Base-by-base conservation (phyloP, 2,329 filamentous ascomycete species). In the Pyricularia sp. region DNA sequence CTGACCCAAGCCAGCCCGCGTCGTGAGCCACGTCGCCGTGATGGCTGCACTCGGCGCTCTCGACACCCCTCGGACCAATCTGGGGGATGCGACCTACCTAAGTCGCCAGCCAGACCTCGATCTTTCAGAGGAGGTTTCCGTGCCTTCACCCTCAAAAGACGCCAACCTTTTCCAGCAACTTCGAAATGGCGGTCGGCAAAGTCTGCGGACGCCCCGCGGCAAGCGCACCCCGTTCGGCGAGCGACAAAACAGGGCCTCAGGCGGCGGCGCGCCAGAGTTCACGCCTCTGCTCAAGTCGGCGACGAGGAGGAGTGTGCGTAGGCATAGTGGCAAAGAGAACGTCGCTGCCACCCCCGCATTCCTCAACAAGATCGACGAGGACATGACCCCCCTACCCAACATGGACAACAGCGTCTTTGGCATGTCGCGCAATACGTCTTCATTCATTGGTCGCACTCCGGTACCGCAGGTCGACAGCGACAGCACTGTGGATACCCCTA, bases 271-370 rank as follows among this genome's bases (percentile, higher is more conserved):
- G 22, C 88, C 87, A 70, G 96, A 99, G 72, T 99, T 99, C 75
- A 99, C 94, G 0, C 94, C 96, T 0, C 79, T 99, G 70, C 85
- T 99, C 73, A 96, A 96, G 76, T 91, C 79, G 28, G 86, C 83
- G n/a, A 88, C 84, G 72, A 82, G 78, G 81, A 93, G 81, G 79
- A 91, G 79, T 82, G 89, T 79, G 78, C 88, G 80, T 75, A 84
- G 77, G 67, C 83, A 73, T 73, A 78, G 73, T 69, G 85, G 83
- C 73, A 89, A 83, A 74, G 85, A 83, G 76, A 88, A 86, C 75
- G 80, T 81, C 60, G 80, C 79, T 16, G 78, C 82, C 24, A 82
- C 84, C 66, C 96, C 93, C 3, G 91, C 91, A 3, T 87, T 85
- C 19, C 74, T 88, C 59, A 78, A 86, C 73, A 84, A 82, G 65